Percentiles rank a stretch among this genome's conserved stretches.
Conservation (phyloP, 1,284 basidiomycete genomes). For the Anthracocystis setariae region DNA sequence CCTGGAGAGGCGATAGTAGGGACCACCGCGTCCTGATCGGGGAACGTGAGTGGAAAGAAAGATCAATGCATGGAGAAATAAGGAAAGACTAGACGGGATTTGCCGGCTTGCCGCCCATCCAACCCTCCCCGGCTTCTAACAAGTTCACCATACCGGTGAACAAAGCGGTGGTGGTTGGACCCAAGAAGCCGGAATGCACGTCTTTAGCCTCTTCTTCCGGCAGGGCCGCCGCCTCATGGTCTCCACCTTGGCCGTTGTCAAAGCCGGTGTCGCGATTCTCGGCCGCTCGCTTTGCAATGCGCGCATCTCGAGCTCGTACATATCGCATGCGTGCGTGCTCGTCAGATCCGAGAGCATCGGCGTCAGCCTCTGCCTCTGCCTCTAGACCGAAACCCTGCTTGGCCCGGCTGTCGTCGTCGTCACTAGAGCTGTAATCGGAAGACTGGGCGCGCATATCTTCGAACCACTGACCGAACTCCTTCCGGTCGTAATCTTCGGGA, state of each 20-base stretch:
- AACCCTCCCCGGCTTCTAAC: constrained; percentile 61
- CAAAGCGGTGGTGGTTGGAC: constrained; percentile 50
- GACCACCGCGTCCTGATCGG: not conserved
- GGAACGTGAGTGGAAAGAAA: not conserved
- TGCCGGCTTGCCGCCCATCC: constrained; percentile 56
- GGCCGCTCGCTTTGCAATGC: constrained; percentile 38
- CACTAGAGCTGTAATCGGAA: constrained; percentile 27
- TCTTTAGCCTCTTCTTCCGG: constrained; percentile 35
- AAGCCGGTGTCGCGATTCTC: constrained; percentile 22
- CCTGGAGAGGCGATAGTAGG: too few species aligned
- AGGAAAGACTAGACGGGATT: constrained; percentile 11
- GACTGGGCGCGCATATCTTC: constrained; percentile 41
- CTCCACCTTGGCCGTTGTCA: constrained; percentile 9
- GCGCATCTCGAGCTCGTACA: constrained; percentile 40
- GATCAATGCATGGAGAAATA: not conserved
- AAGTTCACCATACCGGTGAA: constrained; percentile 59
- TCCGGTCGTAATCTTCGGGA: constrained; percentile 38
- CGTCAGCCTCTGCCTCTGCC: constrained; percentile 13
- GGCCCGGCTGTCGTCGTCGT: constrained; percentile 21
- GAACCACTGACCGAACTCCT: constrained; percentile 41
- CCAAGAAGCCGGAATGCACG: constrained; percentile 46
- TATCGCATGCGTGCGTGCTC: constrained; percentile 38
- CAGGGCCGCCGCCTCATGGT: constrained; percentile 34
- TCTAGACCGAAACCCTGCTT: constrained; percentile 24
- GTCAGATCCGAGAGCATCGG: constrained; percentile 26